Conservation (phyloP, 352 stramenopile species). For the Pythium utonaiense region DNA sequence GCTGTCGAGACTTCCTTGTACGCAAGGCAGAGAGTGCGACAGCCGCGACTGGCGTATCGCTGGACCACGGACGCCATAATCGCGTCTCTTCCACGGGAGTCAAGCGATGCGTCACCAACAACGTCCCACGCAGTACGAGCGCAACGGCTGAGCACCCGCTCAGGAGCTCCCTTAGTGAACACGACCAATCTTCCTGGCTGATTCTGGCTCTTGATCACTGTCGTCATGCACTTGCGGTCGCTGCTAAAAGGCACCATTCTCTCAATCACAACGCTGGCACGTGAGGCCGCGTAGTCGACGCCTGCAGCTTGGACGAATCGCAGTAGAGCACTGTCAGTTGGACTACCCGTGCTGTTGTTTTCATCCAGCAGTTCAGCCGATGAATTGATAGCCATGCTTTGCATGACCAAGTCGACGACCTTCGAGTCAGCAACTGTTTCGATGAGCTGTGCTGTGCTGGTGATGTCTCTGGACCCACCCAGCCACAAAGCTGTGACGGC, state of each 20-base stretch:
- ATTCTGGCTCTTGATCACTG: slow-evolving; percentile 45
- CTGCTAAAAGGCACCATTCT: slow-evolving; percentile 87
- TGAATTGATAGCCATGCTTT: slow-evolving; percentile 75
- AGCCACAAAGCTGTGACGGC: slow-evolving; percentile 70
- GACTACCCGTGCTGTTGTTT: slow-evolving; percentile 33
- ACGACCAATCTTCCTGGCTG: slow-evolving; percentile 12
- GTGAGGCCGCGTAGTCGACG: slow-evolving; percentile 33
- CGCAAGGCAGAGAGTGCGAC: slow-evolving; percentile 73
- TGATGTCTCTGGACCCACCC: slow-evolving; percentile 34
- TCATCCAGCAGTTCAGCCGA: slow-evolving; percentile 64
- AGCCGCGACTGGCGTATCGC: slow-evolving; percentile 58
- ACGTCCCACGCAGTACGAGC: slow-evolving; percentile 17
- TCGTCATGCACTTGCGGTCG: slow-evolving; percentile 93
- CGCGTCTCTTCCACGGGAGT: slow-evolving; percentile 8
- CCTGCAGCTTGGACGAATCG: slow-evolving; percentile 26
- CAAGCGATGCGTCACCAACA: neutral
- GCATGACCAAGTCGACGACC: slow-evolving; percentile 21
- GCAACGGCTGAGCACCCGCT: slow-evolving; percentile 54
- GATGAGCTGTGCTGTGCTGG: neutral
- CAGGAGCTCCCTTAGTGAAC: slow-evolving; percentile 52
- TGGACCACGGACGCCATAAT: slow-evolving; percentile 43
- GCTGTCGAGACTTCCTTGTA: slow-evolving; percentile 33
- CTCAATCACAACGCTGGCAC: slow-evolving; percentile 14
- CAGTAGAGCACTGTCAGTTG: slow-evolving; percentile 52
- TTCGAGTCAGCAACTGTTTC: neutral